phyloP scores from a whole-genome alignment of 2,329 filamentous ascomycete species.

The Neonectria faginata region DNA sequence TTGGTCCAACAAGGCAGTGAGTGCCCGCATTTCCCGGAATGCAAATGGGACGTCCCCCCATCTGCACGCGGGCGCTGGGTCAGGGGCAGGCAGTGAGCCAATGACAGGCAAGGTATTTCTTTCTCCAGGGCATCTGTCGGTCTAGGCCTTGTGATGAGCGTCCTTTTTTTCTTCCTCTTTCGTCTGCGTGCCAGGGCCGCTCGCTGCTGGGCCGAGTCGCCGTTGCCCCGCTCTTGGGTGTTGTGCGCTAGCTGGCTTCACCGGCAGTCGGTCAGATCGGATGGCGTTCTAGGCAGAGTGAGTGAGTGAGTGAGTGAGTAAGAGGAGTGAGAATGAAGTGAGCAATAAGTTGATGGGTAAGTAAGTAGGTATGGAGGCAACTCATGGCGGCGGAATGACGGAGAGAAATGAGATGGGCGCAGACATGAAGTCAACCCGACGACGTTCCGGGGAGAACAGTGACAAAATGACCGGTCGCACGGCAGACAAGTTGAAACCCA shows the following conservation, averaged over 20 bases:
- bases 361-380: background rate
- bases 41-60: background rate
- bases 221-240: slow-evolving; percentile 17
- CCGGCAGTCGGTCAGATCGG: slow-evolving; percentile 11
- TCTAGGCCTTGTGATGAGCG: slow-evolving; percentile 14
- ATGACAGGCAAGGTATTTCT: slow-evolving; percentile 40
- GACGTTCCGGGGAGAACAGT: too few species aligned
- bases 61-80: background rate
- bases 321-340: too few species aligned
- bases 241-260: slow-evolving; percentile 12
- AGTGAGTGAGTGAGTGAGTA: background rate
- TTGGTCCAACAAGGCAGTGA: background rate
- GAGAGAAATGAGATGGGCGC: background rate
- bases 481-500: background rate
- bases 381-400: background rate
- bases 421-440: too few species aligned
- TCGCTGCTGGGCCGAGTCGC: slow-evolving; percentile 15
- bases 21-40: slow-evolving; percentile 21
- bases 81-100: slow-evolving; percentile 21
- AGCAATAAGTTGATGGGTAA: too few species aligned
- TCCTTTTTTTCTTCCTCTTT: slow-evolving; percentile 2
- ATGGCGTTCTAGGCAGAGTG: background rate
- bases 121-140: slow-evolving; percentile 21
- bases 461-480: background rate
- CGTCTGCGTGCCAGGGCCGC: background rate